These are phyloP conservation scores for Cladosporium colombiae DNA, from an alignment of 2,329 filamentous ascomycete species.

Conservation along the genomic window DNA sequence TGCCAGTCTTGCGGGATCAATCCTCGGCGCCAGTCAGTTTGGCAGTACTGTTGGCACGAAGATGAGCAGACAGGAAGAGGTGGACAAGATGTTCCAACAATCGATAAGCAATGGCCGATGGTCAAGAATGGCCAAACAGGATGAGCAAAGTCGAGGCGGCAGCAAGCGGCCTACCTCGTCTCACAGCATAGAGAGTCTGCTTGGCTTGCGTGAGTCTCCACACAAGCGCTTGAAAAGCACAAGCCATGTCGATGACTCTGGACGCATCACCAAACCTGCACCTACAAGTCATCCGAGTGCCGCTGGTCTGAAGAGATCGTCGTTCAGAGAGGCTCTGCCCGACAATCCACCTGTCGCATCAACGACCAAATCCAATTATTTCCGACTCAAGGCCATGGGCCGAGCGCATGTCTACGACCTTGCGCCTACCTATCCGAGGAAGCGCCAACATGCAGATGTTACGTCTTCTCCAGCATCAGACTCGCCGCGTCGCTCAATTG, in stretches of 20 bases:
- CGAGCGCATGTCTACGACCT: slow-evolving; percentile 39
- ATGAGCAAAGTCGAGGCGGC: slow-evolving; percentile 25
- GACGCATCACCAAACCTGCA: slow-evolving; percentile 26
- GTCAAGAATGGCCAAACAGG: slow-evolving; percentile 15
- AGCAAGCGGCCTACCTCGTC: slow-evolving; percentile 32
- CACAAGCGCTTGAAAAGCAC: slow-evolving; percentile 36
- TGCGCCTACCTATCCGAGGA: slow-evolving; percentile 8
- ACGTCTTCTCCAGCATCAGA: slow-evolving; percentile 2
- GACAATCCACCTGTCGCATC: slow-evolving; percentile 37
- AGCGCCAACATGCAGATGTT: slow-evolving; percentile 9
- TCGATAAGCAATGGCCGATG: slow-evolving; percentile 16
- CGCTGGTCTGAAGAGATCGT: slow-evolving; percentile 32
- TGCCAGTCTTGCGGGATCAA: slow-evolving; percentile 25
- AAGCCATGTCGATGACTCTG: slow-evolving; percentile 30
- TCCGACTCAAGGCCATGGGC: slow-evolving; percentile 52
- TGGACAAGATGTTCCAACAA: slow-evolving; percentile 29
- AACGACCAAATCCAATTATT: slow-evolving; percentile 53
- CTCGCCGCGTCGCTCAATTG: background rate
- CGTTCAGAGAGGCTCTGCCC: slow-evolving; percentile 33
- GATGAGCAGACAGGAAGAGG: slow-evolving; percentile 21
- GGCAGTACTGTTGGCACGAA: slow-evolving; percentile 5
- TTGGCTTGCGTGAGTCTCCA: slow-evolving; percentile 4
- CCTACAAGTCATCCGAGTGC: slow-evolving; percentile 16
- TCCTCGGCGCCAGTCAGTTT: background rate
- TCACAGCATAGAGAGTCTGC: slow-evolving; percentile 23